phyloP scores from a whole-genome alignment of 345 rosid species.

The Gossypium ekmanianum region DNA sequence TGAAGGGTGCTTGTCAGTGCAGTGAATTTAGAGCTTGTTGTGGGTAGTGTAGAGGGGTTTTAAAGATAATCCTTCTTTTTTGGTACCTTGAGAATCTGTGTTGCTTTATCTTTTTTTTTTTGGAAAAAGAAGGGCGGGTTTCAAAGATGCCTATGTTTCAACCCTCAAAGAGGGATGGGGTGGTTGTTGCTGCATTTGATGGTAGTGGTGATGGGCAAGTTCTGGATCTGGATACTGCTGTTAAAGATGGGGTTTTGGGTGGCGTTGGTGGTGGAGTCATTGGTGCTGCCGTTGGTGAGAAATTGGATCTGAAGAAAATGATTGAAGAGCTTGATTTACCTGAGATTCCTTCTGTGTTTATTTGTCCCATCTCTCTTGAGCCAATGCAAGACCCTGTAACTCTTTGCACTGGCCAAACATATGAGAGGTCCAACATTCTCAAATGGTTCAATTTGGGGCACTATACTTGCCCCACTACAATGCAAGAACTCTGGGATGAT shows the following conservation, averaged over 20 bases:
- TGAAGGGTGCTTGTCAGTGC: conserved; percentile 24
- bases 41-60: conserved; percentile 17
- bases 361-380: conserved; percentile 69
- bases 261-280: conserved; percentile 34
- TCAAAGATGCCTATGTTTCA: conserved; percentile 57
- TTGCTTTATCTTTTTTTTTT: neutral
- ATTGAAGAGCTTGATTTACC: conserved; percentile 51
- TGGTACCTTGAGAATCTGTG: conserved; percentile 12
- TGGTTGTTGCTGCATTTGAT: conserved; percentile 31
- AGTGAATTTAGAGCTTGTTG: neutral
- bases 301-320: conserved; percentile 63
- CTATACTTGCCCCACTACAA: conserved; percentile 68
- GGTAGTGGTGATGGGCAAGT: conserved; percentile 47
- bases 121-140: neutral
- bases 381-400: conserved; percentile 80
- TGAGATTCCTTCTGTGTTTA: conserved; percentile 60
- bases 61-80: neutral
- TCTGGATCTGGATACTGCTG: conserved; percentile 68
- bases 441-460: conserved; percentile 68
- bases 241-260: conserved; percentile 66
- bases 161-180: conserved; percentile 39
- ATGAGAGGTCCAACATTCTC: conserved; percentile 61
- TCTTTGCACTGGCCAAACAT: conserved; percentile 74
- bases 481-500: conserved; percentile 80
- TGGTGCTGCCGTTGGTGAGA: conserved; percentile 32